Evolutionary conservation across 805 yeast genomes (phyloP).

Genomic region (Ogataea paraovalis): DNA sequence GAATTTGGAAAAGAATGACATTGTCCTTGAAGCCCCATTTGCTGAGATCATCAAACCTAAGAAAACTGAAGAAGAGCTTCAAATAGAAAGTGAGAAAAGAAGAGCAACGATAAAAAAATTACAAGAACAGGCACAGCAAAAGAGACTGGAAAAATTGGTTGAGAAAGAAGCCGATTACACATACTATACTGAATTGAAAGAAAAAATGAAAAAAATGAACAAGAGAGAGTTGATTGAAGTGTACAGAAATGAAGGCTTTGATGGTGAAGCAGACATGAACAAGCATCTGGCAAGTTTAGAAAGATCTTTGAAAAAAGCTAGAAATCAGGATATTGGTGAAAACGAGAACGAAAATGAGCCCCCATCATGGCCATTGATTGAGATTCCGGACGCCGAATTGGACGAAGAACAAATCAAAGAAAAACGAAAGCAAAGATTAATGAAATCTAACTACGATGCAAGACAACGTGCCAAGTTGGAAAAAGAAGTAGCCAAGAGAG

Average conservation of each 20-base stretch:
- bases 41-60: slow-evolving; percentile 60
- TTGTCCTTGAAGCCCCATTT: slow-evolving; percentile 80
- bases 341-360: slow-evolving; percentile 39
- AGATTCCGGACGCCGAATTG: slow-evolving; percentile 79
- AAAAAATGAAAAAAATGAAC: slow-evolving; percentile 44
- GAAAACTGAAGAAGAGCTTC: slow-evolving; percentile 81
- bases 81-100: slow-evolving; percentile 70
- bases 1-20: slow-evolving; percentile 61
- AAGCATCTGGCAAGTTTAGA: slow-evolving; percentile 64
- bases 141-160: slow-evolving; percentile 70
- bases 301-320: slow-evolving; percentile 62
- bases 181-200: slow-evolving; percentile 60
- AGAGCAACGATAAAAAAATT: slow-evolving; percentile 81
- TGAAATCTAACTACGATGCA: slow-evolving; percentile 87
- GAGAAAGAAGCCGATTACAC: slow-evolving; percentile 78
- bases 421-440: slow-evolving; percentile 75
- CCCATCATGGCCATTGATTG: slow-evolving; percentile 70
- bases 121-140: slow-evolving; percentile 89
- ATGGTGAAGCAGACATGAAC: slow-evolving; percentile 65
- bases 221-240: slow-evolving; percentile 52
- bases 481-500: slow-evolving; percentile 61
- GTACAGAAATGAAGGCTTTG: slow-evolving; percentile 71
- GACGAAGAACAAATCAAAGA: slow-evolving; percentile 78
- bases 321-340: slow-evolving; percentile 62
- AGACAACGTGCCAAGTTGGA: slow-evolving; percentile 77